These are phyloP conservation scores for Cinnamomum micranthum DNA, from an alignment of 164 flowering plant species.

Conservation along the genomic window DNA sequence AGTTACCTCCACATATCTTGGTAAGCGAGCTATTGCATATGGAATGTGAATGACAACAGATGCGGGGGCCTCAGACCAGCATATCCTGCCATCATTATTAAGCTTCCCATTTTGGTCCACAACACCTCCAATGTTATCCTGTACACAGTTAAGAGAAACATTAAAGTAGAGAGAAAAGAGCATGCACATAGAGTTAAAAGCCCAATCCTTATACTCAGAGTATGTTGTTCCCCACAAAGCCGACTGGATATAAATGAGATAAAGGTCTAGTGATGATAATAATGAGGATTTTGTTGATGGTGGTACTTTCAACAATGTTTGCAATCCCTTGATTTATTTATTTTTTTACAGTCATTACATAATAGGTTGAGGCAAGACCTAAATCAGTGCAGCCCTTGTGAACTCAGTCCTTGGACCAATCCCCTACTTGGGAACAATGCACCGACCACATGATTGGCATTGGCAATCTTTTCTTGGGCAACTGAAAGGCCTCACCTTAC, in stretches of 20 bases:
- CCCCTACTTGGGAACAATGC: too few species aligned
- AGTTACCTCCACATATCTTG: conserved; percentile 87
- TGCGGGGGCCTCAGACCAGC: conserved; percentile 95
- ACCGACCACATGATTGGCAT: too few species aligned
- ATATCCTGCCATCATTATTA: conserved; percentile 84
- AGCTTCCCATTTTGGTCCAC: conserved; percentile 98
- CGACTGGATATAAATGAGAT: not conserved
- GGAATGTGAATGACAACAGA: conserved; percentile 75
- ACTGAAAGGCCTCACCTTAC: too few species aligned
- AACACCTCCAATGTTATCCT: conserved; percentile 96
- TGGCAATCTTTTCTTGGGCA: too few species aligned
- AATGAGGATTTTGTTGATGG: not conserved
- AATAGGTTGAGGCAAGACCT: too few species aligned
- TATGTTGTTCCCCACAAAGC: too few species aligned
- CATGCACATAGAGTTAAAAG: not conserved
- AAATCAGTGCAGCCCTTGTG: too few species aligned
- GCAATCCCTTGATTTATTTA: too few species aligned
- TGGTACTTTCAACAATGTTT: not conserved
- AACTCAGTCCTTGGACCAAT: too few species aligned
- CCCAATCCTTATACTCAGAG: not conserved
- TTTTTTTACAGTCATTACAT: too few species aligned
- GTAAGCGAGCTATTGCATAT: conserved; percentile 79
- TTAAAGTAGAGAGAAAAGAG: not conserved
- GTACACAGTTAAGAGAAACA: conserved; percentile 10
- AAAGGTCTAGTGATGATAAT: not conserved